Conservation (phyloP, 2,329 filamentous ascomycete genomes). For the Xylariaceae sp. region DNA sequence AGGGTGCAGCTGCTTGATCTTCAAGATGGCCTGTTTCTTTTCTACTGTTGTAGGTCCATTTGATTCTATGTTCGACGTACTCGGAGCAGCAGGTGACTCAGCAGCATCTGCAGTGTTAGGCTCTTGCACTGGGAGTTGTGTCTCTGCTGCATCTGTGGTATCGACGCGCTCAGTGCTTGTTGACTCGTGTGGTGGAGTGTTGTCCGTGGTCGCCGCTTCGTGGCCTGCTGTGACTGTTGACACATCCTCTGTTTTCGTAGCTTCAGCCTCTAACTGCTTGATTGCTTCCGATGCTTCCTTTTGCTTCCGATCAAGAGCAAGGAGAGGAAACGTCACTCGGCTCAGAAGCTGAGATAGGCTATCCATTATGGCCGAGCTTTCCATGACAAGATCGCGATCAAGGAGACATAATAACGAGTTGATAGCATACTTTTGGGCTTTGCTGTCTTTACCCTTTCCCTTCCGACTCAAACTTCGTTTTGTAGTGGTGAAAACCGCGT, state of each 20-base stretch:
- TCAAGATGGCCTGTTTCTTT: constrained; percentile 50
- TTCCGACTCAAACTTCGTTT: constrained; percentile 82
- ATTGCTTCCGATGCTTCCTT: constrained; percentile 49
- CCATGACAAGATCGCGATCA: constrained; percentile 93
- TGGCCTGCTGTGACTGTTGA: constrained; percentile 17
- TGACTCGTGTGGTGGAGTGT: constrained; percentile 19
- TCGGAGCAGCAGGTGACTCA: constrained; percentile 32
- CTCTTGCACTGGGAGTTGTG: constrained; percentile 31
- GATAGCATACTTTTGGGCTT: constrained; percentile 85
- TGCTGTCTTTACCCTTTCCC: constrained; percentile 85
- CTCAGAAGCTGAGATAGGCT: constrained; percentile 86
- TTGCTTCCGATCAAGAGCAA: constrained; percentile 74
- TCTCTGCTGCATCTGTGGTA: constrained; percentile 26
- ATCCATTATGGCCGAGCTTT: constrained; percentile 97
- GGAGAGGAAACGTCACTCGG: constrained; percentile 85
- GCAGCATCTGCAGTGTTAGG: constrained; percentile 19
- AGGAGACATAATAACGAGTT: constrained; percentile 88
- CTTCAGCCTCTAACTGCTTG: constrained; percentile 44
- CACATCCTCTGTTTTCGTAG: constrained; percentile 33
- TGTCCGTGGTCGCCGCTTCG: constrained; percentile 2
- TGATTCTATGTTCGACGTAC: constrained; percentile 39
- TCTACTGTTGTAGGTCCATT: constrained; percentile 47
- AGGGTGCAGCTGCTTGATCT: constrained; percentile 70
- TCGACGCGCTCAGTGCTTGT: constrained; percentile 7
- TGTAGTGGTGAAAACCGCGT: constrained; percentile 72